These are phyloP conservation scores for Mrakiaceae sp. DNA, from an alignment of 1,284 basidiomycete genomes.

Conservation along the genomic window DNA sequence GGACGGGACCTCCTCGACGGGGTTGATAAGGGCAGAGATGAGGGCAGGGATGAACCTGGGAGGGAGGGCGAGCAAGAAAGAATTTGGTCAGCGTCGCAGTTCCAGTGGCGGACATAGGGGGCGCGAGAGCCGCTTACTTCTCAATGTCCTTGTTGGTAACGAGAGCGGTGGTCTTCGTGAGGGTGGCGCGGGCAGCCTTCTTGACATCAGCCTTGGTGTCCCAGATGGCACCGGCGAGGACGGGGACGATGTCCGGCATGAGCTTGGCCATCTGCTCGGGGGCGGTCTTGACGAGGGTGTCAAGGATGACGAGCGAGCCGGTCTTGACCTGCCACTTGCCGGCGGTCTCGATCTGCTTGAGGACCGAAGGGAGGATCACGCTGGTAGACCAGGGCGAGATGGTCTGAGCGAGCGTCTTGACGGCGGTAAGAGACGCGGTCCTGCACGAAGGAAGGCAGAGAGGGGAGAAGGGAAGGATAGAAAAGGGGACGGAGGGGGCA, in stretches of 20 bases:
- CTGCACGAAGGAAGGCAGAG: constrained; percentile 24
- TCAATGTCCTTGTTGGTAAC: constrained; percentile 99
- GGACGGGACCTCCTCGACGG: constrained; percentile 96
- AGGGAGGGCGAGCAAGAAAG: not conserved
- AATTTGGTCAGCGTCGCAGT: not conserved
- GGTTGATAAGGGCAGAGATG: constrained; percentile 95
- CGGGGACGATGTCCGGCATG: constrained; percentile 92
- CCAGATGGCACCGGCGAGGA: constrained; percentile 95
- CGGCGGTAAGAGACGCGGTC: constrained; percentile 73
- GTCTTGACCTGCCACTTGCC: constrained; percentile 99
- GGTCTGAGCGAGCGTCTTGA: constrained; percentile 62
- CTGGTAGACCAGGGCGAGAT: constrained; percentile 86
- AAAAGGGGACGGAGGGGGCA: not conserved
- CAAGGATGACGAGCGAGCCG: constrained; percentile 70
- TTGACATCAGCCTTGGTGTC: constrained; percentile 99
- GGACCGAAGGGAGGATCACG: constrained; percentile 77
- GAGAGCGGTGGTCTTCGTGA: constrained; percentile 84
- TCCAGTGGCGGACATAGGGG: not conserved
- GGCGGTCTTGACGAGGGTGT: constrained; percentile 79
- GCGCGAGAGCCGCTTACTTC: constrained; percentile 27
- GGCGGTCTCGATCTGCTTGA: constrained; percentile 88
- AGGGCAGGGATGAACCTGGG: constrained; percentile 84
- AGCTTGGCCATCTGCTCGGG: constrained; percentile 77
- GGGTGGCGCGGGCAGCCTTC: constrained; percentile 91
- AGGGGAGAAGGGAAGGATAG: not conserved